phyloP scores from a whole-genome alignment of 1,284 basidiomycete genomes.

The Ustilago lituana region DNA sequence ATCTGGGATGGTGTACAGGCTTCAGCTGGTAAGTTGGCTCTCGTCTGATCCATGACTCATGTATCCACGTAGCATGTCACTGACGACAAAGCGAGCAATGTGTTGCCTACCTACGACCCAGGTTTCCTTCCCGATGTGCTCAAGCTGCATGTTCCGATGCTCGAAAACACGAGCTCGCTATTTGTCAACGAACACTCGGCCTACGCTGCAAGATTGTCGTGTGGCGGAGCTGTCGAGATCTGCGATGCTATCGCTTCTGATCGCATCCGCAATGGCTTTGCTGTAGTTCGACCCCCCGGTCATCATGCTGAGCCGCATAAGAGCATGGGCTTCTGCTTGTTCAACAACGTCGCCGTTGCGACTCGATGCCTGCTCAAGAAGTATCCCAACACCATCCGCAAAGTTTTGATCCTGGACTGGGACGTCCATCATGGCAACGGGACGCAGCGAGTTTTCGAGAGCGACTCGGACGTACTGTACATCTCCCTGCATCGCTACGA shows the following conservation, averaged over 20 bases:
- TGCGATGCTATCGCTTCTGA: constrained; percentile 84
- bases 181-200: constrained; percentile 90
- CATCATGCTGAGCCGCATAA: constrained; percentile 98
- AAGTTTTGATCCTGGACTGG: constrained; percentile 94
- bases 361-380: constrained; percentile 70
- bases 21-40: constrained; percentile 74
- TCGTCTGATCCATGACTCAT: no score
- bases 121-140: constrained; percentile 41
- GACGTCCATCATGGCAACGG: constrained; percentile 99
- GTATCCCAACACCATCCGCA: constrained; percentile 74
- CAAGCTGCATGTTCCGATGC: constrained; percentile 74
- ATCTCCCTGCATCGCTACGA: constrained; percentile 91
- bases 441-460: constrained; percentile 92
- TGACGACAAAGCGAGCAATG: background rate
- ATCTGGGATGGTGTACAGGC: constrained; percentile 89
- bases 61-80: background rate
- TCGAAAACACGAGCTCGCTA: constrained; percentile 80
- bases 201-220: constrained; percentile 83
- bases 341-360: constrained; percentile 97
- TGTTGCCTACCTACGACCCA: background rate
- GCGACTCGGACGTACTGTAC: constrained; percentile 90
- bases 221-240: constrained; percentile 93
- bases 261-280: constrained; percentile 85
- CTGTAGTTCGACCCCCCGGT: constrained; percentile 94
- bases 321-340: constrained; percentile 99